Conservation (phyloP, 805 yeast species). For the Wickerhamomyces subpelliculosus region DNA sequence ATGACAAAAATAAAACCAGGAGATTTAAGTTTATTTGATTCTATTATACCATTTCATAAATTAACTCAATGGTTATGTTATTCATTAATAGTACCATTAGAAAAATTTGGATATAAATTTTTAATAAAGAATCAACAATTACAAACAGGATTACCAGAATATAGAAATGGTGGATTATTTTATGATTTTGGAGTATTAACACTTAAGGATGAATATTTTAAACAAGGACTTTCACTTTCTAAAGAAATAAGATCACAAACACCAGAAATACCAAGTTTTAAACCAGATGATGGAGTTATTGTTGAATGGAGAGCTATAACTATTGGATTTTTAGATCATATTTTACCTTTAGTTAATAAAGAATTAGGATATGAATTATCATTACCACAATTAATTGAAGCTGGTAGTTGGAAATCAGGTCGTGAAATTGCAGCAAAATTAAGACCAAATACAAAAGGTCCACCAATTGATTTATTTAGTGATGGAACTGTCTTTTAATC, state of each 20-base stretch:
- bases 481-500: slow-evolving; percentile 63
- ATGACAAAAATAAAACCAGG: slow-evolving; percentile 18
- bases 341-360: slow-evolving; percentile 45
- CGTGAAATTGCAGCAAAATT: slow-evolving; percentile 47
- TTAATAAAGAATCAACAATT: slow-evolving; percentile 66
- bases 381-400: slow-evolving; percentile 57
- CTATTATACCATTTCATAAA: slow-evolving; percentile 56
- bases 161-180: slow-evolving; percentile 63
- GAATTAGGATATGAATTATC: slow-evolving; percentile 32
- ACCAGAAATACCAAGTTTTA: slow-evolving; percentile 38
- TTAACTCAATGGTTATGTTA: slow-evolving; percentile 64
- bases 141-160: slow-evolving; percentile 85
- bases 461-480: slow-evolving; percentile 55
- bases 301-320: slow-evolving; percentile 66
- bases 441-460: slow-evolving; percentile 46
- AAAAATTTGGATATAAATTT: slow-evolving; percentile 41
- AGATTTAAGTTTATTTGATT: slow-evolving; percentile 19
- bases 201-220: slow-evolving; percentile 35
- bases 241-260: slow-evolving; percentile 20
- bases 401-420: slow-evolving; percentile 66
- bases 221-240: slow-evolving; percentile 32
- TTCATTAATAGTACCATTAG: slow-evolving; percentile 48
- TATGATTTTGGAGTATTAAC: slow-evolving; percentile 47
- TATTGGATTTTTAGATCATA: slow-evolving; percentile 46
- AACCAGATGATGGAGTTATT: slow-evolving; percentile 50